phyloP scores from a whole-genome alignment of 2,329 filamentous ascomycete genomes.

The Calonectria multiphialidica region DNA sequence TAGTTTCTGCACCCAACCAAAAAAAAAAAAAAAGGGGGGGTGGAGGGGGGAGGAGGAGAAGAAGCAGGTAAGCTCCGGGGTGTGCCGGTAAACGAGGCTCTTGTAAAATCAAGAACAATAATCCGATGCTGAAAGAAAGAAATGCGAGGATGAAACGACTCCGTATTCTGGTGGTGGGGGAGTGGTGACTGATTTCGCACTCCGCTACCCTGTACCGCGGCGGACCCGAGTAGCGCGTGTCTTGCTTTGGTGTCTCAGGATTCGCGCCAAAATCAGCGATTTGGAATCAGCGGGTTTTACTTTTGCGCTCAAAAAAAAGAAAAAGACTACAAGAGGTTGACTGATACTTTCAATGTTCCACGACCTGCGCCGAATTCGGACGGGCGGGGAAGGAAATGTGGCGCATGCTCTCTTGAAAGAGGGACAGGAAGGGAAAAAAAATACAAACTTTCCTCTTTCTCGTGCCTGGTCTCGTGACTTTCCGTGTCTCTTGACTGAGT shows the following conservation, averaged over 20 bases:
- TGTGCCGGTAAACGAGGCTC: not conserved
- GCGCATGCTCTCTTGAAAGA: not conserved
- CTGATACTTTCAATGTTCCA: not conserved
- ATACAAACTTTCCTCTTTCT: not conserved
- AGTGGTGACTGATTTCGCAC: not conserved
- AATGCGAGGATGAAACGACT: not conserved
- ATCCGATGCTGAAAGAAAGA: not conserved
- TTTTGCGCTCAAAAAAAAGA: not conserved
- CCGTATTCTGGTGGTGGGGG: not conserved
- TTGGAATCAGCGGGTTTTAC: not conserved
- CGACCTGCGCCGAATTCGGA: not conserved
- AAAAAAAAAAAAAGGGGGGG: not conserved
- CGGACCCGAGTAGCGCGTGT: not conserved
- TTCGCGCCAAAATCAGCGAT: not conserved
- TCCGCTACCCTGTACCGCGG: not conserved
- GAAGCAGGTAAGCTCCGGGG: not conserved
- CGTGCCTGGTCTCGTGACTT: slow-evolving; percentile 24
- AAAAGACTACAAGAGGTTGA: not conserved
- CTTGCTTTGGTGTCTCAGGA: not conserved
- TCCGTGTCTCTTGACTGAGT: not conserved
- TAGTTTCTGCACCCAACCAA: no score
- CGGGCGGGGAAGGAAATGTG: not conserved
- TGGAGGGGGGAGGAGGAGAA: not conserved
- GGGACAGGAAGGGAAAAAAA: not conserved
- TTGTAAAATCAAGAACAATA: not conserved